Conservation (phyloP, 1,284 basidiomycete genomes). For the Peniophora sp. region DNA sequence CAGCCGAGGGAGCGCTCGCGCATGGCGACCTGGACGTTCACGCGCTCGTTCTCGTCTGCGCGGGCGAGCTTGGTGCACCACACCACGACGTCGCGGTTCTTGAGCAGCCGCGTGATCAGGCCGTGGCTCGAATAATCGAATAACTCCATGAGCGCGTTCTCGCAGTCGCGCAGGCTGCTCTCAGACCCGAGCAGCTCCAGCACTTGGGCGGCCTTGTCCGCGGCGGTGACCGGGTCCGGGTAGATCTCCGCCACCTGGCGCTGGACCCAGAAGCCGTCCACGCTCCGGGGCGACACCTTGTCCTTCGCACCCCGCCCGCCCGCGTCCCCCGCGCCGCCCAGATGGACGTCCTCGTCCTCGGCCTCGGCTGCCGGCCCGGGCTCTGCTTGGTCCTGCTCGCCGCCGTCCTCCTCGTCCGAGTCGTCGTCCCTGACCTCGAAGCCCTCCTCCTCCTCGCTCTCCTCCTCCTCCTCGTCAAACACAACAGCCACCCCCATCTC, state of each 20-base stretch:
- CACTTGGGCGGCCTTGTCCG: constrained; percentile 84
- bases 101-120: constrained; percentile 85
- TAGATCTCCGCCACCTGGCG: constrained; percentile 88
- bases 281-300: constrained; percentile 82
- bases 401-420: constrained; percentile 65
- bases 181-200: constrained; percentile 88
- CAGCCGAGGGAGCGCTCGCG: constrained; percentile 94
- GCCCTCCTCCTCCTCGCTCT: constrained; percentile 84
- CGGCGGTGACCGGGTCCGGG: constrained; percentile 89
- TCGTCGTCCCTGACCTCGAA: constrained; percentile 75
- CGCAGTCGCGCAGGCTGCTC: constrained; percentile 86
- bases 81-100: constrained; percentile 93
- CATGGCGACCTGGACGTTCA: constrained; percentile 97
- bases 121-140: constrained; percentile 95
- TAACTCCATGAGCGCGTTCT: constrained; percentile 95
- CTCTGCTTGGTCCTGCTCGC: constrained; percentile 49
- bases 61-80: constrained; percentile 98
- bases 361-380: neutral
- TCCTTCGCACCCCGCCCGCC: constrained; percentile 47
- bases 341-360: constrained; percentile 68
- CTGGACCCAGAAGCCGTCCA: constrained; percentile 99
- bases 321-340: constrained; percentile 35
- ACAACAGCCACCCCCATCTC: constrained; percentile 94
- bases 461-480: constrained; percentile 93
- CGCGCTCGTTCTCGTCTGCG: constrained; percentile 82